Evolutionary conservation across 768 basidiomycete species (phyloP).

Genomic region (Trametopsis cervina): DNA sequence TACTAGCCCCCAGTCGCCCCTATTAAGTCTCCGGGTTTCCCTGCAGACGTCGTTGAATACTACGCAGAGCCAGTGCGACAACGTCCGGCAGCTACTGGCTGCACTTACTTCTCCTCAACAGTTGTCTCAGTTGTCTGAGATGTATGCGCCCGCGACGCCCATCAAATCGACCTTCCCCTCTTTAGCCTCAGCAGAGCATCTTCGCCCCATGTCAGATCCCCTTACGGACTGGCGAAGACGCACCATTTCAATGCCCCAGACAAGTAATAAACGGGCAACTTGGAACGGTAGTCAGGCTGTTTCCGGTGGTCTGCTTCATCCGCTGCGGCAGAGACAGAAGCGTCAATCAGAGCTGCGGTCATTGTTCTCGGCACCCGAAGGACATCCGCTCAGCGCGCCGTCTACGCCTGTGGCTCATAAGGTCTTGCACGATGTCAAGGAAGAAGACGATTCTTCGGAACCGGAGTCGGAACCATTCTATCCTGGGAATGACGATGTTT

Average conservation of each 20-base stretch:
- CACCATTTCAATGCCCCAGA: slow-evolving; percentile 22
- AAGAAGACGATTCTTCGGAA: slow-evolving; percentile 28
- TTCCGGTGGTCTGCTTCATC: slow-evolving; percentile 39
- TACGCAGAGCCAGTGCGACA: slow-evolving; percentile 76
- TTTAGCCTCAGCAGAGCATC: slow-evolving; percentile 18
- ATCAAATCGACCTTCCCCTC: slow-evolving; percentile 23
- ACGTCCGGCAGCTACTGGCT: slow-evolving; percentile 69
- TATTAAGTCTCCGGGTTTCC: slow-evolving; percentile 55
- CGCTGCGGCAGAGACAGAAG: slow-evolving; percentile 38
- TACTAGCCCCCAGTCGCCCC: slow-evolving; percentile 40
- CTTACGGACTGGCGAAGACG: slow-evolving; percentile 13
- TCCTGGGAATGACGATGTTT: slow-evolving; percentile 26
- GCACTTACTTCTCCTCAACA: slow-evolving; percentile 69
- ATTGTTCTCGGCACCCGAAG: slow-evolving; percentile 28
- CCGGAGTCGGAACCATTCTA: slow-evolving; percentile 3
- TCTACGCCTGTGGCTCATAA: slow-evolving; percentile 23
- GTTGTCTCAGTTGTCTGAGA: slow-evolving; percentile 74
- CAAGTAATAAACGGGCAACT: slow-evolving; percentile 51
- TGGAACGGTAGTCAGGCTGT: slow-evolving; percentile 57
- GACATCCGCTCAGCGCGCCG: slow-evolving; percentile 33
- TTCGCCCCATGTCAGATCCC: slow-evolving; percentile 39
- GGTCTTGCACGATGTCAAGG: slow-evolving; percentile 30
- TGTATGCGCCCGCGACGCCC: slow-evolving; percentile 83
- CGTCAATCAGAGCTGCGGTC: slow-evolving; percentile 48
- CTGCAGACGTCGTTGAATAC: slow-evolving; percentile 69